A percentile compares a stretch with the other conserved stretches of the same genome.
These are phyloP conservation scores for Aspergillus floridensis DNA, from an alignment of 2,329 filamentous ascomycete species.

Conservation along the genomic window DNA sequence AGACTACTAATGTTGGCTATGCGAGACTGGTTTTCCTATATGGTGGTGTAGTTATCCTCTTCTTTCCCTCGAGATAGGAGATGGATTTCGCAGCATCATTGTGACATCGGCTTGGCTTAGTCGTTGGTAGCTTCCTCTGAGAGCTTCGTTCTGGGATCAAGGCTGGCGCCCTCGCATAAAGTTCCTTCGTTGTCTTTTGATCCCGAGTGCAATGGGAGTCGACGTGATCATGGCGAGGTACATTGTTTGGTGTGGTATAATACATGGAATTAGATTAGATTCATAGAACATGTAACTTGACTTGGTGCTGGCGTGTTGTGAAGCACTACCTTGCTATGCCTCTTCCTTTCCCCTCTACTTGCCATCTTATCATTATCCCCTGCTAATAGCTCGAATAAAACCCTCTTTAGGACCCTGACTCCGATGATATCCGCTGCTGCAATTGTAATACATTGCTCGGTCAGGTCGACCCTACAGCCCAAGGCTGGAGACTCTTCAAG, in stretches of 20 bases:
- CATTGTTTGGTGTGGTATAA: slow-evolving; percentile 21
- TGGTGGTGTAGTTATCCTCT: slow-evolving; percentile 34
- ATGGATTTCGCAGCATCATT: slow-evolving; percentile 35
- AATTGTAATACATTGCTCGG: slow-evolving; percentile 33
- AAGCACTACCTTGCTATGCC: neutral
- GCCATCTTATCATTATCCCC: neutral
- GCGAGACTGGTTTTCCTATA: neutral
- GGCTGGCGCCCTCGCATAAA: slow-evolving; percentile 17
- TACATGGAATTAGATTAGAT: neutral
- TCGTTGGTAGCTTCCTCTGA: neutral
- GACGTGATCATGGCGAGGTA: slow-evolving; percentile 38
- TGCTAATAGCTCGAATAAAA: slow-evolving; percentile 32
- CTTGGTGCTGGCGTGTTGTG: neutral
- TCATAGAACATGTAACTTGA: neutral
- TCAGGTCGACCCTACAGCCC: slow-evolving; percentile 40
- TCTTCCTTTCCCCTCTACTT: neutral
- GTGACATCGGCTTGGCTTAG: neutral
- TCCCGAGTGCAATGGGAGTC: slow-evolving; percentile 25
- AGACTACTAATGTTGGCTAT: neutral
- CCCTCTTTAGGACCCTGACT: slow-evolving; percentile 17
- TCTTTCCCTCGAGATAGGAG: slow-evolving; percentile 11
- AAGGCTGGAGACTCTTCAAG: slow-evolving; percentile 53
- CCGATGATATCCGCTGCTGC: slow-evolving; percentile 28
- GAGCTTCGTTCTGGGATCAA: slow-evolving; percentile 16
- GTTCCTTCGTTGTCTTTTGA: slow-evolving; percentile 23